Conservation (phyloP, 805 yeast genomes). For the Ogataea angusta region DNA sequence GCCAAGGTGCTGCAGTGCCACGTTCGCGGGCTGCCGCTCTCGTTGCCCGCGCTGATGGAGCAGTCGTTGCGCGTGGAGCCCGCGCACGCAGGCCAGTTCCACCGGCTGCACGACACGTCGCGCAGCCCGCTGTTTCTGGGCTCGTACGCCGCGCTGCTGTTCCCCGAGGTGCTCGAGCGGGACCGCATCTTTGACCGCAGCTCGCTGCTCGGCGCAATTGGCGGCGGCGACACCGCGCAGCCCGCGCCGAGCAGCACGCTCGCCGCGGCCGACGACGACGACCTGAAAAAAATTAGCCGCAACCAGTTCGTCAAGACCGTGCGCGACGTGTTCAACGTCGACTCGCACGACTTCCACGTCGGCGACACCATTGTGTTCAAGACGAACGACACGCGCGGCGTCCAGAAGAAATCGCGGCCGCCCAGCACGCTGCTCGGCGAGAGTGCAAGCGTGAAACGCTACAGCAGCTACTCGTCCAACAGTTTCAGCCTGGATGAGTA, state of each 20-base stretch:
- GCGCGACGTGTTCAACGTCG: conserved; percentile 62
- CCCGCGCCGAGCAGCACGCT: conserved; percentile 15
- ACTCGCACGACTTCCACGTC: conserved; percentile 53
- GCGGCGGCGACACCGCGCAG: conserved; percentile 31
- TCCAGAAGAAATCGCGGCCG: conserved; percentile 27
- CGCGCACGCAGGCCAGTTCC: conserved; percentile 43
- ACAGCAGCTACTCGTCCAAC: conserved; percentile 34
- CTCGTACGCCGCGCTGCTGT: conserved; percentile 60
- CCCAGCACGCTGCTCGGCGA: conserved; percentile 34
- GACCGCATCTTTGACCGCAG: conserved; percentile 55
- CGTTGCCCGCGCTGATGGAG: conserved; percentile 55
- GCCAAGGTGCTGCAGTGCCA: conserved; percentile 45
- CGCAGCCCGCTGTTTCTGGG: conserved; percentile 60
- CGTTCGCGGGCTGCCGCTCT: conserved; percentile 38
- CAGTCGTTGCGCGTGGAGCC: conserved; percentile 66
- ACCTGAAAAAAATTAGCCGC: conserved; percentile 25
- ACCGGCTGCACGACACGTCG: conserved; percentile 41
- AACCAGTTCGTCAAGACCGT: conserved; percentile 53
- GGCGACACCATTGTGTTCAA: conserved; percentile 59
- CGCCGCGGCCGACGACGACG: conserved; percentile 9
- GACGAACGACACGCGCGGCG: conserved; percentile 35
- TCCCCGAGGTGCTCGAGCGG: conserved; percentile 52
- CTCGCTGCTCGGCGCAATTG: conserved; percentile 54
- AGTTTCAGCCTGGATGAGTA: conserved; percentile 34
- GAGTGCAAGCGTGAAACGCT: conserved; percentile 29